Base-by-base conservation (phyloP, 345 rosid species). In the Brassica nigra region DNA sequence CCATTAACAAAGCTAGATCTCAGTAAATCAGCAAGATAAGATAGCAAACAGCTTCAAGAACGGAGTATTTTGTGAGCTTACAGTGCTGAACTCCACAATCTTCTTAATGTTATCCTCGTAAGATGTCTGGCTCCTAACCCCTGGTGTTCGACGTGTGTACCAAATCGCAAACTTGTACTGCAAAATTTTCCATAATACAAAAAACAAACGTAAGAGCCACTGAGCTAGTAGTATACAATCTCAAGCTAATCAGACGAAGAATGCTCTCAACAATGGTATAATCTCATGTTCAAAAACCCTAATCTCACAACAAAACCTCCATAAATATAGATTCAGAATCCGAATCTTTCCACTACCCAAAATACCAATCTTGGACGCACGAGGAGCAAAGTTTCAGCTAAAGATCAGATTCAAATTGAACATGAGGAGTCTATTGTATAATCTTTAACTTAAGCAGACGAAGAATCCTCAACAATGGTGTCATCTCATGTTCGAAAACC, bases 81-180 rank as follows among this genome's bases (percentile, higher is more conserved):
- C 98, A 0, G 97, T 91, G 75, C 97, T 92, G 80, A 93, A 96
- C 14, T 91, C 97, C 23, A 86, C 91, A 59, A 96, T 92, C 86
- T 92, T 92, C 92, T 89, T 96, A 74, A 93, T 87, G 80, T 96
- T 96, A 83, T 96, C 97, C 84, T 92, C 99, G 6, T 96, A 96
- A 6, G 99, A 88, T 18, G 98, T 86, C 75, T 90, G 97, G 67
- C 82, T 87, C 82, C 97, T 85, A 71, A 89, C 91, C 47, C 99
- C 98, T n/a, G 97, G 97, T 18, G 95, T 90, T 37, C 97, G 92
- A 65, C 97, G 97, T 27, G 97, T 93, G 86, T 90, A 93, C 99
- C 99, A 96, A 80, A 93, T 88, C n/a, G 87, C 88, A 85, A 83
- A 93, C 86, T 92, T 96, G 90, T 87, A 82, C 99, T 93, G 82